These are phyloP conservation scores for Ochromonas danica DNA, from an alignment of 108 stramenopile species.

Conservation along the genomic window DNA sequence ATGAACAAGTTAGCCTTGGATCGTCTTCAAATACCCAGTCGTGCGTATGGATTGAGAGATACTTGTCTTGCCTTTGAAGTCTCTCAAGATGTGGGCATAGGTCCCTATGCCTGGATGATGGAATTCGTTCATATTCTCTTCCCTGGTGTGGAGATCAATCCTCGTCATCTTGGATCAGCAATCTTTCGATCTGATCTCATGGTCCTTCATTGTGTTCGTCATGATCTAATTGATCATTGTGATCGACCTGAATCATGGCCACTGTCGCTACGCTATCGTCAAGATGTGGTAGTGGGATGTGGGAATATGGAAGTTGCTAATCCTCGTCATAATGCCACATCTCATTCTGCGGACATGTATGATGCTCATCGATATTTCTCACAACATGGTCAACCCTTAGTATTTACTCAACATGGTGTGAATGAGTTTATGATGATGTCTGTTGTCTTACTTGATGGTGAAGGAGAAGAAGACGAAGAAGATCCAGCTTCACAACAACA, in stretches of 20 bases:
- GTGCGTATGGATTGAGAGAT: not conserved
- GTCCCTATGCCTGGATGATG: not conserved
- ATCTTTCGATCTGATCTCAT: not conserved
- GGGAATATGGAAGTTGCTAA: not conserved
- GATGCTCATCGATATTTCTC: not conserved
- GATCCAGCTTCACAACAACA: too few relatives aligned
- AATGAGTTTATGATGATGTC: too few relatives aligned
- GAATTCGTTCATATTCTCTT: not conserved
- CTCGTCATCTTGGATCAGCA: not conserved
- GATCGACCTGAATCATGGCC: not conserved
- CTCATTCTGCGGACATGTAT: not conserved
- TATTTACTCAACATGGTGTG: too few relatives aligned
- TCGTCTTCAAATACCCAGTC: not conserved
- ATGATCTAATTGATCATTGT: not conserved
- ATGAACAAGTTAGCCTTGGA: not conserved
- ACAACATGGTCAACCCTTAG: not conserved
- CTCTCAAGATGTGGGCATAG: constrained; percentile 11
- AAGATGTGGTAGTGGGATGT: constrained; percentile 7
- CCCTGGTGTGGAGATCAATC: not conserved
- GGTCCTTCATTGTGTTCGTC: not conserved
- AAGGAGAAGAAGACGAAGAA: too few relatives aligned
- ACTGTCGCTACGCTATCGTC: not conserved
- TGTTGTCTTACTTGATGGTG: too few relatives aligned
- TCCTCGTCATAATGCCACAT: not conserved
- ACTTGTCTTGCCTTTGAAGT: not conserved